Percentiles rank a stretch among this genome's conserved stretches.
phyloP scores from a whole-genome alignment of 495 filamentous ascomycete genomes.

The Talaromyces borbonicus region DNA sequence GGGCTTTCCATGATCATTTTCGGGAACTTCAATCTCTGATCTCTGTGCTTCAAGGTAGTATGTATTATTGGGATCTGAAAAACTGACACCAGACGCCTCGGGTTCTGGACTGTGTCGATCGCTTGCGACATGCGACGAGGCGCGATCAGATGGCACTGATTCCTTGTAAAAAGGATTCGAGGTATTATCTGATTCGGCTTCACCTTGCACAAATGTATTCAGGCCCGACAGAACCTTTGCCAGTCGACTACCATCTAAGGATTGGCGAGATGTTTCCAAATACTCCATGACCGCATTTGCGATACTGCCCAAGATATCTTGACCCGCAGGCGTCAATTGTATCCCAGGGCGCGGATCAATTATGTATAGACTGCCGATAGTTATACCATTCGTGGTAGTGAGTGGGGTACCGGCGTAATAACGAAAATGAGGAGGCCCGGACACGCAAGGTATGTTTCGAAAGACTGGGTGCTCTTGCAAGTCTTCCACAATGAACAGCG shows the following conservation, averaged over 20 bases:
- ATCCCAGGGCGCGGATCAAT: conserved; percentile 41
- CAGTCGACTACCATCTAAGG: conserved; percentile 45
- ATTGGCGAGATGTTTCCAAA: conserved; percentile 46
- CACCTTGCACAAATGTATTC: conserved; percentile 54
- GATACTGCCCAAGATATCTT: conserved; percentile 36
- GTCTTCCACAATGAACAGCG: conserved; percentile 31
- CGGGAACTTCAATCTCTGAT: not conserved
- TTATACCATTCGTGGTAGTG: conserved; percentile 54
- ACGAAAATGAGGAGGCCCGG: conserved; percentile 29
- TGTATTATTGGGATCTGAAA: not conserved
- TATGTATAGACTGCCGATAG: conserved; percentile 62
- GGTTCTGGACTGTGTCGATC: not conserved
- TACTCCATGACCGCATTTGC: conserved; percentile 52
- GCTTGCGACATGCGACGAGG: conserved; percentile 1
- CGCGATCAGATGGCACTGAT: not conserved
- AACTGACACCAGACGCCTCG: not conserved
- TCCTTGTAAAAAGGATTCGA: conserved; percentile 11
- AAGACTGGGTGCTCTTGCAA: conserved; percentile 32
- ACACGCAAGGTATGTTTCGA: conserved; percentile 30
- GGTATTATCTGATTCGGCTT: conserved; percentile 25
- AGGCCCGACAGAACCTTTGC: conserved; percentile 51
- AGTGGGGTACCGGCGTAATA: conserved; percentile 45
- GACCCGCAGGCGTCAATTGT: conserved; percentile 22
- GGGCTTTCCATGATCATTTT: not conserved
- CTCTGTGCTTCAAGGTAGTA: not conserved